Evolutionary conservation across 2,329 filamentous ascomycete species (phyloP).

Genomic region (Diplodia mutila): DNA sequence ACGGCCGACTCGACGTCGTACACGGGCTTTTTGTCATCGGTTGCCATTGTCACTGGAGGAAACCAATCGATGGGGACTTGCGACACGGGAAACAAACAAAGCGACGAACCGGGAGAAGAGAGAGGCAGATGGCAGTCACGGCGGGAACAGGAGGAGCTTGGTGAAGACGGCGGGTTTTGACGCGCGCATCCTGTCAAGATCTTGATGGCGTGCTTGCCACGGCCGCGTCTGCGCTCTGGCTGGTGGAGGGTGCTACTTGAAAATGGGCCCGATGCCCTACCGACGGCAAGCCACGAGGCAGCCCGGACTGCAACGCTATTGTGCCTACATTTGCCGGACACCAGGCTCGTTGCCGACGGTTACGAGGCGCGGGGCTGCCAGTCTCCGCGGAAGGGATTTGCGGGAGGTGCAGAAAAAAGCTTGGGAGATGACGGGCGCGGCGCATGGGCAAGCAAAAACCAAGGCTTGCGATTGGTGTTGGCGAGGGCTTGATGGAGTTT

Average conservation of each 20-base stretch:
- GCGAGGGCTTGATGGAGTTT: conserved; percentile 6
- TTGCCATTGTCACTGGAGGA: background rate
- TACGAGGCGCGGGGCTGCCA: background rate
- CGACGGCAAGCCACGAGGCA: background rate
- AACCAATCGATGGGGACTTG: background rate
- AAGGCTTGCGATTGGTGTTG: conserved; percentile 20
- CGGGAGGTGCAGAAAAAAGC: background rate
- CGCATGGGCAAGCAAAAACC: background rate
- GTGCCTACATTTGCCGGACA: background rate
- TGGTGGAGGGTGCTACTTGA: conserved; percentile 1
- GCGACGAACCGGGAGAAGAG: background rate
- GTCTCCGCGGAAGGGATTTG: background rate
- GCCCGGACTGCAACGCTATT: background rate
- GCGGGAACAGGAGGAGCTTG: background rate
- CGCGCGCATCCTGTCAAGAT: conserved; percentile 2
- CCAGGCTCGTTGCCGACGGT: background rate
- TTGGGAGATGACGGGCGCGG: conserved; percentile 9
- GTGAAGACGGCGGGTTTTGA: background rate
- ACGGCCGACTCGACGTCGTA: conserved; percentile 20
- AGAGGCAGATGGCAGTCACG: background rate
- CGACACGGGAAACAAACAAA: background rate
- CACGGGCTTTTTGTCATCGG: conserved; percentile 8
- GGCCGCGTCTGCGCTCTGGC: conserved; percentile 10
- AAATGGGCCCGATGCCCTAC: background rate
- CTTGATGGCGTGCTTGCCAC: conserved; percentile 25